Percentiles rank a stretch among this genome's conserved stretches.
phyloP scores from a whole-genome alignment of 306 rosid genomes.

The Calophaca sinica region DNA sequence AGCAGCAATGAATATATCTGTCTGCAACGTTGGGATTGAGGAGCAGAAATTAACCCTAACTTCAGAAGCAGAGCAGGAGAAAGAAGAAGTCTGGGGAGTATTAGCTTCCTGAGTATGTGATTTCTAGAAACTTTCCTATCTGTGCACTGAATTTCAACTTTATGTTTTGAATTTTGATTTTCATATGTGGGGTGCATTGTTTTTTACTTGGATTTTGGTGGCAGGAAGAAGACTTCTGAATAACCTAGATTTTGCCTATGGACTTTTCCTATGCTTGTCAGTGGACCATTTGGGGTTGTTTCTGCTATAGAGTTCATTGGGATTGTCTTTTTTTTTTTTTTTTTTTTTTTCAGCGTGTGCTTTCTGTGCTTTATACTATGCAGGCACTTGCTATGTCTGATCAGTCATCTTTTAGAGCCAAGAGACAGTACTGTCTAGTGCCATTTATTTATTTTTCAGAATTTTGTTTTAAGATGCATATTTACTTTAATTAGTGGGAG shows the following conservation, averaged over 20 bases:
- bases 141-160: constrained; percentile 14
- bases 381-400: too few relatives aligned
- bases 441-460: too few relatives aligned
- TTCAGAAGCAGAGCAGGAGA: too few relatives aligned
- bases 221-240: constrained; percentile 62
- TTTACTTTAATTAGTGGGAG: too few relatives aligned
- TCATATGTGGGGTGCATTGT: not conserved
- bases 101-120: constrained; percentile 60
- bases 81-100: constrained; percentile 73
- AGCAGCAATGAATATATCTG: too few relatives aligned
- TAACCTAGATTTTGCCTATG: constrained; percentile 74
- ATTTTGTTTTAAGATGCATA: too few relatives aligned
- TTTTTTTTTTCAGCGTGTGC: constrained; percentile 63
- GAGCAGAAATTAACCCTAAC: too few relatives aligned
- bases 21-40: too few relatives aligned
- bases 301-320: constrained; percentile 85
- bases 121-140: not conserved
- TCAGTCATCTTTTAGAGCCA: too few relatives aligned
- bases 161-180: not conserved
- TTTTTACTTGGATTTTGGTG: constrained; percentile 31
- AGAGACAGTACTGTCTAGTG: too few relatives aligned
- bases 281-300: constrained; percentile 90
- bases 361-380: constrained; percentile 44
- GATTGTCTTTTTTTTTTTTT: constrained; percentile 68
- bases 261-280: constrained; percentile 86